A percentile compares a stretch with the other conserved stretches of the same genome.
Conservation (phyloP, 495 filamentous ascomycete species). For the Xylaria flabelliformis region DNA sequence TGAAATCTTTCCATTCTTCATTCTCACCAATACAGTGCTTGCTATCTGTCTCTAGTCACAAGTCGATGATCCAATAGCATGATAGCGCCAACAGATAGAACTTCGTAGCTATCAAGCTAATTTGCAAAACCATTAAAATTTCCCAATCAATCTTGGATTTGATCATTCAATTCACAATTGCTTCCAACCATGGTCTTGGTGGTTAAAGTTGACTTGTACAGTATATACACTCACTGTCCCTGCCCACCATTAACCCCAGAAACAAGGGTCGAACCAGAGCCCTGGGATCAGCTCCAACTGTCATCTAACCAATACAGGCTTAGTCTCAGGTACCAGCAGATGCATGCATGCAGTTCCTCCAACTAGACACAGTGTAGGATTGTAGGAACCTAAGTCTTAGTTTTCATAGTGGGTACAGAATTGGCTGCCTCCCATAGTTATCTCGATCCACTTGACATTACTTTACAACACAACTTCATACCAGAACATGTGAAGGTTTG, state of each 20-base stretch:
- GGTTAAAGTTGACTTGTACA: background rate
- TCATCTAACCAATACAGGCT: background rate
- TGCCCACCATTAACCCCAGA: background rate
- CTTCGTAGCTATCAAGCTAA: background rate
- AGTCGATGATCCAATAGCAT: background rate
- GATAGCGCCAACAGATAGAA: background rate
- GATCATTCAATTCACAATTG: background rate
- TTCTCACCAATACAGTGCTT: background rate
- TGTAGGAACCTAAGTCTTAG: background rate
- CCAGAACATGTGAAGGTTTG: constrained; percentile 11
- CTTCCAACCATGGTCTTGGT: background rate
- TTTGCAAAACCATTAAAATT: background rate
- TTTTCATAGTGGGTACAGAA: constrained; percentile 3
- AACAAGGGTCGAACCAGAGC: background rate
- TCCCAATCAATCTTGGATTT: background rate
- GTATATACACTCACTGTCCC: background rate
- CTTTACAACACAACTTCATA: constrained; percentile 3
- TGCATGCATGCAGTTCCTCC: background rate
- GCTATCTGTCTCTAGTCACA: background rate
- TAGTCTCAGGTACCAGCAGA: background rate
- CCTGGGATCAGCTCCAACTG: background rate
- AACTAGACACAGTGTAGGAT: background rate
- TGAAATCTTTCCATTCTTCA: background rate
- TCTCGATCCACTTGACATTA: background rate
- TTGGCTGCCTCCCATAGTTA: constrained; percentile 7